phyloP scores from a whole-genome alignment of 371 early-diverging fungal species.

The Mucor circinelloides region DNA sequence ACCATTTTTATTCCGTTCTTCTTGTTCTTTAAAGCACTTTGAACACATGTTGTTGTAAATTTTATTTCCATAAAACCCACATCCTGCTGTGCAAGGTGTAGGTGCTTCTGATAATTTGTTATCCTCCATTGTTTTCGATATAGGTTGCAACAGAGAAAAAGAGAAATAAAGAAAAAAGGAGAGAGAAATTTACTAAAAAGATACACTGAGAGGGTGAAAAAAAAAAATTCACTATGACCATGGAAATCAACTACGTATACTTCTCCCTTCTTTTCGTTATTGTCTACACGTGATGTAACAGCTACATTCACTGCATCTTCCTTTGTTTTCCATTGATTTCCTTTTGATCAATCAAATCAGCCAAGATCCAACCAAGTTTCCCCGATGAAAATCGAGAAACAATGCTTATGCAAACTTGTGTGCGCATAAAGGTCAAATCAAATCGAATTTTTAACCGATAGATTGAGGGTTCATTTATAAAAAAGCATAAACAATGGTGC shows the following conservation, averaged over 20 bases:
- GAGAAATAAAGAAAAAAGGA: constrained; percentile 7
- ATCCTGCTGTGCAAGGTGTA: constrained; percentile 65
- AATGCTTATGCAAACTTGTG: background rate
- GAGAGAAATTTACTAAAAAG: background rate
- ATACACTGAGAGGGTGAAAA: background rate
- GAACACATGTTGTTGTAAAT: constrained; percentile 82
- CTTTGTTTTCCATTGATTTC: background rate
- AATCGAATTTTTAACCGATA: background rate
- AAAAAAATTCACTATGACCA: background rate
- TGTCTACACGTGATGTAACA: background rate
- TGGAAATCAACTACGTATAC: background rate
- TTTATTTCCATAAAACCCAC: constrained; percentile 66
- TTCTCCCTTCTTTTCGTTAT: background rate
- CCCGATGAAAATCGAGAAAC: background rate
- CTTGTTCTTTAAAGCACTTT: constrained; percentile 70
- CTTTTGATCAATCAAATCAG: background rate
- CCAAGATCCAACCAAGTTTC: background rate
- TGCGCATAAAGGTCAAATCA: background rate
- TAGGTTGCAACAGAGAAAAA: background rate
- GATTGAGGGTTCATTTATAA: background rate
- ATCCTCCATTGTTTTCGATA: constrained; percentile 56
- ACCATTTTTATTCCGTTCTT: constrained; percentile 26
- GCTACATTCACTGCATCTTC: background rate
- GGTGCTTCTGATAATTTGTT: constrained; percentile 51
- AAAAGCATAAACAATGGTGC: background rate